A percentile compares a stretch with the other conserved stretches of the same genome.
These are phyloP conservation scores for Plantago coronopus DNA, from an alignment of 305 asterid species.

Conservation along the genomic window DNA sequence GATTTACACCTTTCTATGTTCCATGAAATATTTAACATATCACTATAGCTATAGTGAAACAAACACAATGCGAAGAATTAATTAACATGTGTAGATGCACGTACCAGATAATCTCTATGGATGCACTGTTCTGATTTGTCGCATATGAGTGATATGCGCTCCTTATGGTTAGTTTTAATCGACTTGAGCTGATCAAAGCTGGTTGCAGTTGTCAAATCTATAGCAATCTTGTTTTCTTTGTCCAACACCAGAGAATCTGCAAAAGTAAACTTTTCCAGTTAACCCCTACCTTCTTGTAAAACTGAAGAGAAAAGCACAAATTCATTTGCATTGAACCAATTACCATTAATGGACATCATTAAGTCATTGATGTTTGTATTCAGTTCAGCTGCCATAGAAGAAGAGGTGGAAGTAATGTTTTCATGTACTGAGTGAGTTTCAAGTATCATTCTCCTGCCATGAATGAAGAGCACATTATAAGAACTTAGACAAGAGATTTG, in stretches of 20 bases:
- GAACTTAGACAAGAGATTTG: not conserved
- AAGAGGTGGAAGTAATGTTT: conserved; percentile 41
- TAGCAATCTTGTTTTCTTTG: conserved; percentile 43
- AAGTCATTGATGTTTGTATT: conserved; percentile 32
- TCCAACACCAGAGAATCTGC: conserved; percentile 62
- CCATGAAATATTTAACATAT: not conserved
- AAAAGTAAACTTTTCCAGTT: conserved; percentile 16
- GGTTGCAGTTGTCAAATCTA: conserved; percentile 30
- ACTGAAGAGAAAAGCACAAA: conserved; percentile 5
- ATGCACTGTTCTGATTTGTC: conserved; percentile 54
- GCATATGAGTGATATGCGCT: conserved; percentile 43
- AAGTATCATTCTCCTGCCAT: conserved; percentile 40
- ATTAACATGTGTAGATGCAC: not conserved
- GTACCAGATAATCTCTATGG: conserved; percentile 61
- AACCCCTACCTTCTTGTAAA: conserved; percentile 14
- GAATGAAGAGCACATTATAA: conserved; percentile 10
- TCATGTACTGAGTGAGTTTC: conserved; percentile 42
- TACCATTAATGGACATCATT: conserved; percentile 48
- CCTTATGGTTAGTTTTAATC: conserved; percentile 37
- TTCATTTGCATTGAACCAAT: conserved; percentile 9
- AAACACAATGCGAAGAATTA: not conserved
- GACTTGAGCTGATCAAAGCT: conserved; percentile 47
- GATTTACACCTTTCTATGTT: not conserved
- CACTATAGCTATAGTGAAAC: not conserved
- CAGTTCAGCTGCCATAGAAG: conserved; percentile 37